These are phyloP conservation scores for Iris macrosiphon DNA, from an alignment of 106 monocot genomes.

Conservation along the genomic window DNA sequence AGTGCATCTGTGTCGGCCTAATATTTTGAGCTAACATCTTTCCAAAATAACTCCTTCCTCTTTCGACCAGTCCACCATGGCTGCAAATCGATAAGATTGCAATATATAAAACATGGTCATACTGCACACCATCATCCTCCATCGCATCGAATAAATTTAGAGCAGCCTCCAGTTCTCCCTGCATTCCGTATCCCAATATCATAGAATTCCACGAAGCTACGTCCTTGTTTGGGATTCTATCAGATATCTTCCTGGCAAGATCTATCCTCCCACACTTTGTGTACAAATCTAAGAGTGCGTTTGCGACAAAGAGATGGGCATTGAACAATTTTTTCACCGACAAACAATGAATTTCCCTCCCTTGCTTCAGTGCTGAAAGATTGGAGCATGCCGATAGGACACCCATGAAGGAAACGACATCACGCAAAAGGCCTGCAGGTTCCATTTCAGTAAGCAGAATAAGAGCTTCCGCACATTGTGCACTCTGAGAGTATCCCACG, in stretches of 20 bases:
- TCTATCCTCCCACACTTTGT: constrained; percentile 50
- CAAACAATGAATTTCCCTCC: constrained; percentile 73
- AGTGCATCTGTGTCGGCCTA: constrained; percentile 66
- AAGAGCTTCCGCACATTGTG: constrained; percentile 36
- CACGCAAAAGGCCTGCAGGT: constrained; percentile 32
- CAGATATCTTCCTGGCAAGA: constrained; percentile 46
- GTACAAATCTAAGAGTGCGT: constrained; percentile 80
- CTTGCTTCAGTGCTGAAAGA: constrained; percentile 68
- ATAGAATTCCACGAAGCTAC: constrained; percentile 90
- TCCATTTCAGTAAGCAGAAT: constrained; percentile 65
- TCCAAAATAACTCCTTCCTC: constrained; percentile 68
- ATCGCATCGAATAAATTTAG: constrained; percentile 67
- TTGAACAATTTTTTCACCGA: constrained; percentile 31
- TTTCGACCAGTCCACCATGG: constrained; percentile 71
- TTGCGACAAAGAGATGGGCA: constrained; percentile 59
- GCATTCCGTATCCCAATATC: constrained; percentile 85
- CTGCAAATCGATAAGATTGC: constrained; percentile 81
- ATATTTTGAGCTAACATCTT: constrained; percentile 46
- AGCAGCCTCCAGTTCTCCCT: constrained; percentile 47
- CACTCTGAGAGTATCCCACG: constrained; percentile 60
- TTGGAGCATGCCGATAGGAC: constrained; percentile 65
- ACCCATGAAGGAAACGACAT: constrained; percentile 75
- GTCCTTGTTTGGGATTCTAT: constrained; percentile 51
- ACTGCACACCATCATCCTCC: constrained; percentile 43
- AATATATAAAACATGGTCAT: constrained; percentile 82